These are phyloP conservation scores for Allantophomopsis cytisporea DNA, from an alignment of 2,329 filamentous ascomycete genomes.

Conservation along the genomic window DNA sequence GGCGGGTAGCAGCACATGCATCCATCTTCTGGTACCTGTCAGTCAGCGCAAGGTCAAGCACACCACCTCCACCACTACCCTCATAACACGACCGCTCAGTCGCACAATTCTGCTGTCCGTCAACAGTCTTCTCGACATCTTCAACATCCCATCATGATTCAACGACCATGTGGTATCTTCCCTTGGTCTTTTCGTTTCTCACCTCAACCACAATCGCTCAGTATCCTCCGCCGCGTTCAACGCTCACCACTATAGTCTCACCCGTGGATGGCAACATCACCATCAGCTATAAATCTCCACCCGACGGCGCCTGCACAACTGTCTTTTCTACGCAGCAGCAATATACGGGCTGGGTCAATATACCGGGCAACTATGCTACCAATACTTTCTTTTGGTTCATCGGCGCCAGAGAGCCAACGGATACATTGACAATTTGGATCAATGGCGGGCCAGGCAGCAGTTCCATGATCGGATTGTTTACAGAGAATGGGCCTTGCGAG, in stretches of 20 bases:
- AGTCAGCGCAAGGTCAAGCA: too few species aligned
- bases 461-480: constrained; percentile 51
- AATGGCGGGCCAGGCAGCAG: constrained; percentile 55
- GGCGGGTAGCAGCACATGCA: too few species aligned
- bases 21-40: too few species aligned
- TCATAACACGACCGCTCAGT: too few species aligned
- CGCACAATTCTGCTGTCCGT: too few species aligned
- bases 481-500: constrained; percentile 41
- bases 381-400: constrained; percentile 35
- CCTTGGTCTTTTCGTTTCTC: neutral
- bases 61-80: too few species aligned
- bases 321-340: constrained; percentile 52
- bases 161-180: constrained; percentile 1
- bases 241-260: constrained; percentile 43
- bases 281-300: constrained; percentile 52
- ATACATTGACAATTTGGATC: constrained; percentile 46
- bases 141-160: neutral
- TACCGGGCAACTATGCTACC: constrained; percentile 39
- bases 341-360: constrained; percentile 54
- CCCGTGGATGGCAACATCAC: constrained; percentile 49
- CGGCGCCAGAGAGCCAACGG: constrained; percentile 28
- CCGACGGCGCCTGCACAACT: constrained; percentile 48
- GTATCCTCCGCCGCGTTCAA: constrained; percentile 21
- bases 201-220: constrained; percentile 12
- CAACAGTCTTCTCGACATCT: too few species aligned